Base-by-base conservation (phyloP, 495 filamentous ascomycete species). In the Terfezia claveryi region DNA sequence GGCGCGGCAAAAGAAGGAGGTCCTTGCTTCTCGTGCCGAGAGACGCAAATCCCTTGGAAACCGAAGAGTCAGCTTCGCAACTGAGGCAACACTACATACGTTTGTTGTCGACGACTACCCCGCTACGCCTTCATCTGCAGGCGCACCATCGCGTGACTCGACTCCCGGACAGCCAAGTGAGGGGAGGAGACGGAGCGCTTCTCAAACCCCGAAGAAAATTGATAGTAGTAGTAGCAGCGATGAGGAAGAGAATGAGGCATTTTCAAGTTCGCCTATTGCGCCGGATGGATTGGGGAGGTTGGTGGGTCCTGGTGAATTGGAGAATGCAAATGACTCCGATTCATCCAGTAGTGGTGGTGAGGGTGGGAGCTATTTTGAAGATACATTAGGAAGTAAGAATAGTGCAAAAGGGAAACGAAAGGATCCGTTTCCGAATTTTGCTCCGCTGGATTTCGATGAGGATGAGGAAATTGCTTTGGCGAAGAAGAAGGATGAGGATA, bases 51-150 rank as follows among this genome's bases (percentile, higher is more conserved):
- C 88, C 1, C 76, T 94, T 57, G 87, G 85, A 37, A 89, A 91
- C 68, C 83, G 92, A 62, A 79, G 91, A 56, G 91, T 99, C 41
- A 95, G 89, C 0, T 99, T 99, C 64, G 91, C 91, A 6, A 91
- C 91, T 1, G 91, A 99, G 68, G 91, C 91, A 12, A 99, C 91
- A 9, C 71, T 99, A 37, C 91, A 99, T 65, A 99, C 91, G 4
- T 99, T 93, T 79, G 87, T 95, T 64, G 88, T 94, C 53, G 77
- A 93, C 3, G 89, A 96, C 60, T 81, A 89, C 55, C 76, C 80
- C 57, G 85, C 86, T 57, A 87, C 93, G 23, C 50, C 23, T 32
- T 20, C n/a, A 12, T 20, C 50, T 23, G 14, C 12, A 27, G 50
- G 23, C 23, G 50, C 2, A 27, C 2, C 50, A 23, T 51, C 16